Evolutionary conservation across 2,329 filamentous ascomycete genomes (phyloP), one percentile per base, ranked within the genome.

Genomic region (Beauveria australis): DNA sequence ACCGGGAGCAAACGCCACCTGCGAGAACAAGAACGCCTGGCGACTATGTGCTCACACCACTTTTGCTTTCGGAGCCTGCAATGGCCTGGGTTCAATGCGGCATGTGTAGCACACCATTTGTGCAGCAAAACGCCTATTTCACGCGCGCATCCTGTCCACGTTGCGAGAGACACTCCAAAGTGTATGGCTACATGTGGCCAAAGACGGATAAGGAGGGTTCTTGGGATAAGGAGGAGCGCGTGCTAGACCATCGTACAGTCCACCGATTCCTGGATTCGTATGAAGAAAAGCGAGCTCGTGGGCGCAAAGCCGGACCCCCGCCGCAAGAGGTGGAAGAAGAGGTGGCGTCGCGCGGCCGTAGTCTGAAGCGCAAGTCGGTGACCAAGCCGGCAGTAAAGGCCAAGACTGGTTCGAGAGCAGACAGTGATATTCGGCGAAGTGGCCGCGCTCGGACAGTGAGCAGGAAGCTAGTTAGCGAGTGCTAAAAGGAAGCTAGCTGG

Each of bases 111-210:
- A 81, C 82, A 1, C 85, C 87, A 62, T 99, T 97, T 70, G 88
- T 97, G 6, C 93, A 97, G 72, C 81, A 85, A 46, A 89, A 97
- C 64, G 91, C 91, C 0, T 97, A 96, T 72, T 88, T 87, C 65
- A 97, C 92, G 1, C 85, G 88, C 57, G 86, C 89, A 53, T 88
- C 91, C 18, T 99, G 94, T 71, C 92, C 91, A 4, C 85, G 94
- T 7, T 99, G 94, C 73, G 94, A 99, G 75, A 85, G 94, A 0
- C 94, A 99, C 70, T 95, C 90, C 18, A 97, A 96, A 76, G 77
- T 99, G 0, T 99, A 97, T 71, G 95, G 95, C 0, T 97, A 89
- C 70, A 81, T 89, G 61, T 99, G 94, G 94, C 94, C 94, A 6
- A 97, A 99, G 78, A 97, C 94, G 0, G 89, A 96, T 62, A 88